Evolutionary conservation across 2,329 filamentous ascomycete genomes (phyloP), one percentile per base, ranked within the genome.

Genomic region (Pseudocercospora vitis): DNA sequence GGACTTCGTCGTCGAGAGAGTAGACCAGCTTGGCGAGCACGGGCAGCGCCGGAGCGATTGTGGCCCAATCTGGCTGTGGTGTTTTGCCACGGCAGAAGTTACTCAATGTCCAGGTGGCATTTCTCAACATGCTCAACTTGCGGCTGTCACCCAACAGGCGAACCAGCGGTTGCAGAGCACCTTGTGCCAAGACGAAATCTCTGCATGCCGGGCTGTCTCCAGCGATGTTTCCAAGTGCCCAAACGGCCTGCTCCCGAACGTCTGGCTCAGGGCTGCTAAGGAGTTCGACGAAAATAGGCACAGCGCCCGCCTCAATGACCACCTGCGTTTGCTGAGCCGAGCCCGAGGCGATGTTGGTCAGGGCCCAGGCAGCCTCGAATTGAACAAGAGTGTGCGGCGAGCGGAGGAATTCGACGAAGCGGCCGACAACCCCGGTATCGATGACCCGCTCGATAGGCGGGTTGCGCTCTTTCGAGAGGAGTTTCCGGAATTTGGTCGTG

Each of bases 71-170:
- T 42, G 94, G 94, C 78, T 99, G 94, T 48, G 94, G 94, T 7
- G 92, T 96, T 84, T 99, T 99, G 76, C 94, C 94, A 80, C 94
- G 90, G 79, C 94, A 99, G 78, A 99, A 99, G 81, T 99, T 99
- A 82, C 94, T 97, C 53, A 99, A 79, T 39, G 94, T 99, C 94
- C 94, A 99, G 19, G 94, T 99, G 29, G 94, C 94, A 72, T 99
- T 99, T 65, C 94, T 84, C 48, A 99, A 86, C 94, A 99, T 99
- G 82, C 91, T 97, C 54, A 99, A 80, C 81, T 99, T 99, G 69
- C 94, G 91, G 78, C 94, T 96, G 74, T 99, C 94, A 50, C 92
- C 92, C 53, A 99, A 85, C 39, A 99, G 83, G 68, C 84, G 84
- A 53, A 99, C 83, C 53, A 99, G 82, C 48, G 94, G 94, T 73